Conservation (phyloP, 2,329 filamentous ascomycete genomes). For the Fusarium falciforme region DNA sequence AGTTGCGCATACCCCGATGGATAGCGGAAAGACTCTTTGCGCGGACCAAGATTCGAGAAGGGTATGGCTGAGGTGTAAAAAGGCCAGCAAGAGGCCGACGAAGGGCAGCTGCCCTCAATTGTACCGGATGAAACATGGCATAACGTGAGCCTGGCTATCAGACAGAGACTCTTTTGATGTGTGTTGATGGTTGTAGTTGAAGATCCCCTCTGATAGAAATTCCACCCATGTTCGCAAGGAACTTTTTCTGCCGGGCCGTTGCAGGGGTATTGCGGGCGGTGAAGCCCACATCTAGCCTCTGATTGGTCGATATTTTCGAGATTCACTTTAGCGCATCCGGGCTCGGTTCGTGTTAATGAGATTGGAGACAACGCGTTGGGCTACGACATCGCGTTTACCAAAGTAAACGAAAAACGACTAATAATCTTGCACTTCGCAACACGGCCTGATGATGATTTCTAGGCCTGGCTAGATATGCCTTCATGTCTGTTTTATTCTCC, state of each 20-base stretch:
- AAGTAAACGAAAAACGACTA: slow-evolving; percentile 18
- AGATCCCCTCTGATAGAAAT: slow-evolving; percentile 14
- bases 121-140: slow-evolving; percentile 45
- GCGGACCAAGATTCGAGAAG: slow-evolving; percentile 40
- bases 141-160: slow-evolving; percentile 16
- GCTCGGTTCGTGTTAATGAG: slow-evolving; percentile 25
- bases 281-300: slow-evolving; percentile 7
- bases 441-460: slow-evolving; percentile 5
- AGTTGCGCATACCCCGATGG: slow-evolving; percentile 70
- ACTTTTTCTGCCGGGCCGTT: slow-evolving; percentile 44
- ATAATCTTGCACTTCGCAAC: not conserved
- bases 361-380: slow-evolving; percentile 29
- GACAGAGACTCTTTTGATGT: slow-evolving; percentile 6
- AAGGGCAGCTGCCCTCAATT: slow-evolving; percentile 38
- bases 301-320: slow-evolving; percentile 24
- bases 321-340: slow-evolving; percentile 11
- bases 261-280: slow-evolving; percentile 35
- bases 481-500: not conserved
- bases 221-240: slow-evolving; percentile 19
- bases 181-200: not conserved
- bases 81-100: slow-evolving; percentile 25
- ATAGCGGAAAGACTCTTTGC: slow-evolving; percentile 71
- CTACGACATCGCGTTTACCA: slow-evolving; percentile 35
- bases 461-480: not conserved
- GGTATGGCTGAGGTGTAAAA: slow-evolving; percentile 8